Conservation (phyloP, 495 filamentous ascomycete genomes). For the Penicillium flavigenum region DNA sequence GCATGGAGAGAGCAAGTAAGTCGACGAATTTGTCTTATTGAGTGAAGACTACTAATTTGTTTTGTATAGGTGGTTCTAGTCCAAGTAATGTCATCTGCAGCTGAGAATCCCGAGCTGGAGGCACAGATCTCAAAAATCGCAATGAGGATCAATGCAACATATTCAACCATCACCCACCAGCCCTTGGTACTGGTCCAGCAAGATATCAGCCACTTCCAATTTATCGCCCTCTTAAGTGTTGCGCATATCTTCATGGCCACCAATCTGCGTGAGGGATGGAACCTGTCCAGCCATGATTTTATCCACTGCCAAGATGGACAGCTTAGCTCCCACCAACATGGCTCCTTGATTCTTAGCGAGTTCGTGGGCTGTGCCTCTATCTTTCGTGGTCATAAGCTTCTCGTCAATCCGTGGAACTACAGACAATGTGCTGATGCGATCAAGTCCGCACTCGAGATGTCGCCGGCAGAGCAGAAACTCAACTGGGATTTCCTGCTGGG, state of each 20-base stretch:
- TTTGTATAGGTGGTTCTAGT: slow-evolving; percentile 64
- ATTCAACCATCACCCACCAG: slow-evolving; percentile 78
- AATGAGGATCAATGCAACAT: slow-evolving; percentile 76
- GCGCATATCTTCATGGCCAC: slow-evolving; percentile 85
- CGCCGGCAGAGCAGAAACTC: slow-evolving; percentile 60
- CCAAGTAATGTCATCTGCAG: slow-evolving; percentile 79
- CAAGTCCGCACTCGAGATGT: slow-evolving; percentile 73
- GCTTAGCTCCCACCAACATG: slow-evolving; percentile 63
- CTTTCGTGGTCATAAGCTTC: slow-evolving; percentile 65
- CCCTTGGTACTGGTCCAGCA: slow-evolving; percentile 87
- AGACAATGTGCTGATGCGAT: slow-evolving; percentile 76
- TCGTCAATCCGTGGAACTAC: slow-evolving; percentile 92
- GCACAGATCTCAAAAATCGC: slow-evolving; percentile 82
- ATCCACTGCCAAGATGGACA: slow-evolving; percentile 81
- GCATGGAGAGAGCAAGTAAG: slow-evolving; percentile 72
- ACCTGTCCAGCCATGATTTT: slow-evolving; percentile 83
- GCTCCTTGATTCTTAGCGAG: slow-evolving; percentile 85
- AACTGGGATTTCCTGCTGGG: slow-evolving; percentile 72
- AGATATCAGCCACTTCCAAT: slow-evolving; percentile 82
- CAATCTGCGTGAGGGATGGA: slow-evolving; percentile 88
- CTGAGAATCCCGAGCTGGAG: slow-evolving; percentile 74
- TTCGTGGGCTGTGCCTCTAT: slow-evolving; percentile 88
- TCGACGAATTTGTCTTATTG: not conserved
- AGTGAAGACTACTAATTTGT: slow-evolving; percentile 1
- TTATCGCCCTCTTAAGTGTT: slow-evolving; percentile 76